These are phyloP conservation scores for Pterocarpus santalinus DNA, from an alignment of 306 rosid genomes.

Conservation along the genomic window DNA sequence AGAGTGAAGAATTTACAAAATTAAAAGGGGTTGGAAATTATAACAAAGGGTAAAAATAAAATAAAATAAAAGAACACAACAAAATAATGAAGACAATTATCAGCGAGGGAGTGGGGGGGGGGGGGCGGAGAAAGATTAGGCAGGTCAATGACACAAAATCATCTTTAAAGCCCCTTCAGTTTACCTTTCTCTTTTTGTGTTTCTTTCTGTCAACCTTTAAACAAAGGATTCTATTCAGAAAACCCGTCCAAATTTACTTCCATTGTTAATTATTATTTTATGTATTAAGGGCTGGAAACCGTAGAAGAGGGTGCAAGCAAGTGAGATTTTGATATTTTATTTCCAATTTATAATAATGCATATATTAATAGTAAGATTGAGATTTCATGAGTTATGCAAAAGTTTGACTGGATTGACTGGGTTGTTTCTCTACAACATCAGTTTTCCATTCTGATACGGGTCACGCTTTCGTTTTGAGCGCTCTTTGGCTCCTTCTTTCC, in stretches of 20 bases:
- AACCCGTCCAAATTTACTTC: constrained; percentile 8
- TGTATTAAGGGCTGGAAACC: constrained; percentile 27
- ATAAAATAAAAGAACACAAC: background rate
- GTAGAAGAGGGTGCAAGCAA: constrained; percentile 43
- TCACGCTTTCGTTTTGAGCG: constrained; percentile 67
- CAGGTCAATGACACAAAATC: constrained; percentile 49
- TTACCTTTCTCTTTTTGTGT: constrained; percentile 41
- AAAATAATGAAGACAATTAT: constrained; percentile 27
- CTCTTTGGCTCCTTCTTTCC: constrained; percentile 74
- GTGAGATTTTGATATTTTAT: constrained; percentile 50
- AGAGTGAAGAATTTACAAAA: background rate
- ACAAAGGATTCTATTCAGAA: constrained; percentile 10
- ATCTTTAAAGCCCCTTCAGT: constrained; percentile 52
- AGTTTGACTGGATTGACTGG: constrained; percentile 65
- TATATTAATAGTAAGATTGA: constrained; percentile 43
- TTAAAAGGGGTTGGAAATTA: background rate
- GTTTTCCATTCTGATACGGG: constrained; percentile 41
- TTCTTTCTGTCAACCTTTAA: constrained; percentile 38
- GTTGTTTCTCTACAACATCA: constrained; percentile 28
- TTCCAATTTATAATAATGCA: background rate
- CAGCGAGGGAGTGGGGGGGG: background rate
- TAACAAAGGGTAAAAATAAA: background rate
- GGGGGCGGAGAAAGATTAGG: background rate
- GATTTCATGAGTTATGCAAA: constrained; percentile 55
- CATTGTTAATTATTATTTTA: background rate